Evolutionary conservation across 306 rosid species (phyloP).

Genomic region (Lupinus albus): DNA sequence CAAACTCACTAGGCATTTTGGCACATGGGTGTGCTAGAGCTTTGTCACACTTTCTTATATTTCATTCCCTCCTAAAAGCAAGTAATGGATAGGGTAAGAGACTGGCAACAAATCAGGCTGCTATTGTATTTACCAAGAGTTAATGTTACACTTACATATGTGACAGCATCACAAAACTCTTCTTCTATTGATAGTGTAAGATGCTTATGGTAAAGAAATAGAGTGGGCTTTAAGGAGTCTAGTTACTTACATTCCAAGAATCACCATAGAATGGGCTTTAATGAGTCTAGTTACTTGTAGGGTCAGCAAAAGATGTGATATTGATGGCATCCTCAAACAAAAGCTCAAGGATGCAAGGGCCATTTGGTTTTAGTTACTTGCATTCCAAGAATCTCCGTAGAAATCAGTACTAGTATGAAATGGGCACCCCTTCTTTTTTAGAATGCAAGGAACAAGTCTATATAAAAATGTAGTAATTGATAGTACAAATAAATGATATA

Average conservation of each 20-base stretch:
- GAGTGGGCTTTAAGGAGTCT: slow-evolving; percentile 78
- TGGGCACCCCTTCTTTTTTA: slow-evolving; percentile 51
- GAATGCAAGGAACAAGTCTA: slow-evolving; percentile 39
- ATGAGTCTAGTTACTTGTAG: slow-evolving; percentile 81
- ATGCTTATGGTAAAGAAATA: slow-evolving; percentile 78
- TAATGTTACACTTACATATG: slow-evolving; percentile 94
- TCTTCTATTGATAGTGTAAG: no score
- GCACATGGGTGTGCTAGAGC: no score
- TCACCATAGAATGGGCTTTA: slow-evolving; percentile 86
- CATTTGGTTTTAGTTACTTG: slow-evolving; percentile 73
- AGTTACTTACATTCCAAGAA: no score
- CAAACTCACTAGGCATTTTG: no score
- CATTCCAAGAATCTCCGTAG: slow-evolving; percentile 27
- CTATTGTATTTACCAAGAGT: slow-evolving; percentile 91
- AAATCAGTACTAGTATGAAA: slow-evolving; percentile 13
- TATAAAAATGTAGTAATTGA: no score
- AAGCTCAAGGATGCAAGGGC: slow-evolving; percentile 93
- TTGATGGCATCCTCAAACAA: slow-evolving; percentile 89
- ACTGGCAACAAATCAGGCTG: slow-evolving; percentile 90
- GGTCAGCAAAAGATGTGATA: slow-evolving; percentile 87
- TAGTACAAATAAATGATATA: no score
- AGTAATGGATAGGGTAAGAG: slow-evolving; percentile 77
- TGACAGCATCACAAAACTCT: slow-evolving; percentile 83
- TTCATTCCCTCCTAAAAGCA: not conserved
- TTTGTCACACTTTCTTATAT: slow-evolving; percentile 19